These are phyloP conservation scores for Exophiala mesophila DNA, from an alignment of 2,329 filamentous ascomycete genomes.

Conservation along the genomic window DNA sequence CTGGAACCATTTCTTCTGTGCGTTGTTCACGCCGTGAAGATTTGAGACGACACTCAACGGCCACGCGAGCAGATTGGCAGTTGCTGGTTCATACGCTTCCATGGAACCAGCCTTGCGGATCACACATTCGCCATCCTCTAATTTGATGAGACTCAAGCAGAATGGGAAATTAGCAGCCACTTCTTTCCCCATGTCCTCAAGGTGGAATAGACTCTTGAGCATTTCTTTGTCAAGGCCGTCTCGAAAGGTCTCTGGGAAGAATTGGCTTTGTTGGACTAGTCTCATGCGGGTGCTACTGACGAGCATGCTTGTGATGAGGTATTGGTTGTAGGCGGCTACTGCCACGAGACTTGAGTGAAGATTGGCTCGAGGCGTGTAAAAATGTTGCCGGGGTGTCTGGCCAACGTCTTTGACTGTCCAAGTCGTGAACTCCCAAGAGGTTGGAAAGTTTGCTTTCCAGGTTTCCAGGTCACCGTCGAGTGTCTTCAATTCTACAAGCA, in stretches of 20 bases:
- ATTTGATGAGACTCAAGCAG: background rate
- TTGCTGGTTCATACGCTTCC: background rate
- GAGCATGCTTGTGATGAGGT: background rate
- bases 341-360: background rate
- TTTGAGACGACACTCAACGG: background rate
- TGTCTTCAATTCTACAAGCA: no score
- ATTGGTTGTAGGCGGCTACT: background rate
- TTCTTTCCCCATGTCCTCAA: background rate
- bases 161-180: slow-evolving; percentile 1
- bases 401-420: background rate
- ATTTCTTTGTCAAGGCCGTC: background rate
- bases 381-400: background rate
- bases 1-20: slow-evolving; percentile 1
- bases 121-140: background rate
- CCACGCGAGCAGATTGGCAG: background rate
- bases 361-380: background rate
- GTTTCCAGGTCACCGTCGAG: background rate
- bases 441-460: background rate
- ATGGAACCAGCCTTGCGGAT: background rate
- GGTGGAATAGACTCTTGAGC: background rate
- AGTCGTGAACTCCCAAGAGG: background rate
- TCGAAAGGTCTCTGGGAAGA: no score
- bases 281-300: background rate
- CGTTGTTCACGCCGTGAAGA: background rate
- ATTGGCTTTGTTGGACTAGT: background rate